These are phyloP conservation scores for Pyrenula aspistea DNA, from an alignment of 495 filamentous ascomycete species.

Conservation along the genomic window DNA sequence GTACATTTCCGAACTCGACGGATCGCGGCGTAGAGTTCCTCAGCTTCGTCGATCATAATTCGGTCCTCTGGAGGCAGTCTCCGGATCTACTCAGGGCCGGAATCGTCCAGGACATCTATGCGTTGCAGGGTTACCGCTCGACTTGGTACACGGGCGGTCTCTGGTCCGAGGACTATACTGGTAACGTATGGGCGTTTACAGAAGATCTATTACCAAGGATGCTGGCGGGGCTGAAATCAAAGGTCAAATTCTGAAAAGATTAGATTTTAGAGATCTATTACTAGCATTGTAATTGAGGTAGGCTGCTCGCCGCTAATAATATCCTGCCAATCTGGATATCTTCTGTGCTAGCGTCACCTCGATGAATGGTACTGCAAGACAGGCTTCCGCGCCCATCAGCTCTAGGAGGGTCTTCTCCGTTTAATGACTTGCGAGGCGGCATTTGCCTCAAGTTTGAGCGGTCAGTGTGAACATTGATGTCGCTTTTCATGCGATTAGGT, in stretches of 20 bases:
- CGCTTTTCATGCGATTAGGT: too few relatives aligned
- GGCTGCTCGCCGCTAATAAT: not conserved
- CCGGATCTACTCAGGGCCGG: constrained; percentile 18
- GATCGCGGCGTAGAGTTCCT: constrained; percentile 16
- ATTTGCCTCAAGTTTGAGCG: too few relatives aligned
- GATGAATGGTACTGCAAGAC: not conserved
- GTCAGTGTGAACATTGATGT: too few relatives aligned
- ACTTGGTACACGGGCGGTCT: constrained; percentile 32
- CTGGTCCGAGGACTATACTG: constrained; percentile 25
- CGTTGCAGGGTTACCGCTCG: constrained; percentile 22
- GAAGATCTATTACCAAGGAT: constrained; percentile 15
- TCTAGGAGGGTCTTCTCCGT: too few relatives aligned
- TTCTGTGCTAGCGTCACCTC: not conserved
- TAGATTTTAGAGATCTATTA: not conserved
- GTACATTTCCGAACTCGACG: constrained; percentile 10
- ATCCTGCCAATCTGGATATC: not conserved
- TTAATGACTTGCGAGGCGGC: too few relatives aligned
- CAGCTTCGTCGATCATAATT: constrained; percentile 23
- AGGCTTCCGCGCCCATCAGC: not conserved
- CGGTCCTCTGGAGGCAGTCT: constrained; percentile 21
- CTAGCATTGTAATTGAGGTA: not conserved
- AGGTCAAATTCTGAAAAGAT: not conserved
- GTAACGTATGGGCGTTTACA: constrained; percentile 27
- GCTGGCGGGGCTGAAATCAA: constrained; percentile 11
- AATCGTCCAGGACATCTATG: constrained; percentile 22